A percentile compares a stretch with the other conserved stretches of the same genome.
Conservation (phyloP, 306 rosid species). For the Cucurbita maxima region DNA sequence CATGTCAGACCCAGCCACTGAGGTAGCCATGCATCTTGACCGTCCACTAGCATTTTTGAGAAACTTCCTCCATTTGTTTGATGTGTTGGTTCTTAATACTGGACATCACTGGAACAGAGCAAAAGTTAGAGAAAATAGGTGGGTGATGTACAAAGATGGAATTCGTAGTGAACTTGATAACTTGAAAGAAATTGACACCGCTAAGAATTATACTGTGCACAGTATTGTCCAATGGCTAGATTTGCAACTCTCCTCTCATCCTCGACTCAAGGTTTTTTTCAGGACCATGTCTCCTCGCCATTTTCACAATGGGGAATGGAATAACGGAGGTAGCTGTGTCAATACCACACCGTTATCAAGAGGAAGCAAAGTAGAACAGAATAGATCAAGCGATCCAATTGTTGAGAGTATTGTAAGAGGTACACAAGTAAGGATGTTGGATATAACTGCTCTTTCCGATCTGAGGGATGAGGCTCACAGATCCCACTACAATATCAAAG, state of each 20-base stretch:
- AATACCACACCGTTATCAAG: constrained; percentile 40
- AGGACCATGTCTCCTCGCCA: constrained; percentile 83
- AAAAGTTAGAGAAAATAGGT: constrained; percentile 53
- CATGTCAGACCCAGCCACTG: constrained; percentile 24
- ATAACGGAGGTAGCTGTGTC: constrained; percentile 70
- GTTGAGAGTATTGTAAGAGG: constrained; percentile 59
- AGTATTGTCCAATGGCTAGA: constrained; percentile 65
- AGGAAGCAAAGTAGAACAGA: constrained; percentile 49
- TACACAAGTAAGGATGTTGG: constrained; percentile 55
- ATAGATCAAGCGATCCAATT: constrained; percentile 39
- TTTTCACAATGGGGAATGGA: constrained; percentile 81
- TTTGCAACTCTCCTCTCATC: constrained; percentile 46
- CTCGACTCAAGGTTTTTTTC: constrained; percentile 64
- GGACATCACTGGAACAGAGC: constrained; percentile 96
- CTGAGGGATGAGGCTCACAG: constrained; percentile 82
- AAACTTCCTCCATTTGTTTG: constrained; percentile 37
- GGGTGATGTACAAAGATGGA: constrained; percentile 73
- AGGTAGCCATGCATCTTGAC: constrained; percentile 84
- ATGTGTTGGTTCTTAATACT: constrained; percentile 80
- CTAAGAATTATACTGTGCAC: constrained; percentile 53
- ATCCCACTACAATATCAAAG: constrained; percentile 49
- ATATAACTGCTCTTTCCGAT: constrained; percentile 64
- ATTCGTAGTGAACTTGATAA: constrained; percentile 34
- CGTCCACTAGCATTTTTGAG: constrained; percentile 72
- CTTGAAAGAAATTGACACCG: constrained; percentile 30